A percentile compares a stretch with the other conserved stretches of the same genome.
Conservation (phyloP, 192 early-diverging fungal genomes). For the Ambispora gerdemannii region DNA sequence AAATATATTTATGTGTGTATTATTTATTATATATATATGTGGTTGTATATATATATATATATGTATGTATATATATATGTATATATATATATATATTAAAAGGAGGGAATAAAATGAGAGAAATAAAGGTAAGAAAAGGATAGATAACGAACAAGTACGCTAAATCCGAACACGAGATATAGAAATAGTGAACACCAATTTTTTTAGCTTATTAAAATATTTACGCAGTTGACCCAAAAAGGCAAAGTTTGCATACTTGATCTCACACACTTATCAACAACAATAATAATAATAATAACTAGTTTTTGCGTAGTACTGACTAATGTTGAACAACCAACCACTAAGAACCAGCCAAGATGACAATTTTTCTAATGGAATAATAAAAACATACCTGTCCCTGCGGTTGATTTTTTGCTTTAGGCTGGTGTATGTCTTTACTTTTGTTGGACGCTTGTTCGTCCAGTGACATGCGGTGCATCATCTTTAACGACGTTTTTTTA, state of each 20-base stretch:
- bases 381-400: constrained; percentile 57
- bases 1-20: too few relatives aligned
- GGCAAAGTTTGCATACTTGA: not conserved
- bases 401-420: constrained; percentile 63
- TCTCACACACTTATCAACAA: not conserved
- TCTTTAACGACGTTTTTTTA: constrained; percentile 9
- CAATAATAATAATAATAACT: not conserved
- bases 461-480: constrained; percentile 39
- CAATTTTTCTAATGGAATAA: too few relatives aligned
- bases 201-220: not conserved
- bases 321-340: not conserved
- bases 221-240: not conserved
- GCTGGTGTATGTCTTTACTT: constrained; percentile 53
- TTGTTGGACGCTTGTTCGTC: constrained; percentile 36
- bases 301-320: not conserved
- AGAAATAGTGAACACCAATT: not conserved
- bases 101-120: constrained; percentile 6
- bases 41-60: too few relatives aligned
- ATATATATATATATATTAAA: too few relatives aligned
- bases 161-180: too few relatives aligned
- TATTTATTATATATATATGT: too few relatives aligned
- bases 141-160: not conserved
- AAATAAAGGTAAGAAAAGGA: not conserved
- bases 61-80: too few relatives aligned
- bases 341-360: too few relatives aligned